Conservation (phyloP, 805 yeast species). For the Wickerhamiella shivajii region DNA sequence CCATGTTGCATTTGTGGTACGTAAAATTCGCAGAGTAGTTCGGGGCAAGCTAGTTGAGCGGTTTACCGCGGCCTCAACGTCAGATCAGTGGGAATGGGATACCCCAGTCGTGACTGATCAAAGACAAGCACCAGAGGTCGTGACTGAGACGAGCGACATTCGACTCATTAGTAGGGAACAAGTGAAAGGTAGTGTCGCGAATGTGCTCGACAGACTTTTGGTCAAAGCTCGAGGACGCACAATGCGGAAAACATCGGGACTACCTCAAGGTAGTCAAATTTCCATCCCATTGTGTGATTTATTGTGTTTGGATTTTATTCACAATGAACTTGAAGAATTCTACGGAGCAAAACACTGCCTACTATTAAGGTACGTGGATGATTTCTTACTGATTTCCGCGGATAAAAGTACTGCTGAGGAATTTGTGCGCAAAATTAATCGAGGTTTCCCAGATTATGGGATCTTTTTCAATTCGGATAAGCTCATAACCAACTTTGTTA, state of each 20-base stretch:
- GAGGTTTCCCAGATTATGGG: conserved; percentile 32
- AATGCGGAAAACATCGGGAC: conserved; percentile 45
- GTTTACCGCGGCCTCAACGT: no score
- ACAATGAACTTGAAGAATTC: conserved; percentile 21
- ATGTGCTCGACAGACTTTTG: conserved; percentile 40
- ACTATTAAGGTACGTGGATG: conserved; percentile 65
- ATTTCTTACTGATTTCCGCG: conserved; percentile 57
- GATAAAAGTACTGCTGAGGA: conserved; percentile 22
- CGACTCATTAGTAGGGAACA: conserved; percentile 2
- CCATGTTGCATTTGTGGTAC: no score
- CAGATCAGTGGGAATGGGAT: not conserved
- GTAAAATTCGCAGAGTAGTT: no score
- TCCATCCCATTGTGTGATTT: conserved; percentile 66
- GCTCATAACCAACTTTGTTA: conserved; percentile 22
- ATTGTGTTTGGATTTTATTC: conserved; percentile 47
- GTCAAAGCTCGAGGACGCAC: conserved; percentile 25
- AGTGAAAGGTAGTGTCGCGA: conserved; percentile 26
- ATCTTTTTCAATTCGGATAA: conserved; percentile 30
- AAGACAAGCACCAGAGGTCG: not conserved
- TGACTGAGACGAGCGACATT: not conserved
- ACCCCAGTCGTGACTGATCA: not conserved
- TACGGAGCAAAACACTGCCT: conserved; percentile 19
- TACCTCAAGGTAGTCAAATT: conserved; percentile 73
- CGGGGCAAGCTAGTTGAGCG: no score
- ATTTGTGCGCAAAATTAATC: conserved; percentile 21